Evolutionary conservation across 208 protist species (phyloP).

Genomic region (Leishmania guyanensis): DNA sequence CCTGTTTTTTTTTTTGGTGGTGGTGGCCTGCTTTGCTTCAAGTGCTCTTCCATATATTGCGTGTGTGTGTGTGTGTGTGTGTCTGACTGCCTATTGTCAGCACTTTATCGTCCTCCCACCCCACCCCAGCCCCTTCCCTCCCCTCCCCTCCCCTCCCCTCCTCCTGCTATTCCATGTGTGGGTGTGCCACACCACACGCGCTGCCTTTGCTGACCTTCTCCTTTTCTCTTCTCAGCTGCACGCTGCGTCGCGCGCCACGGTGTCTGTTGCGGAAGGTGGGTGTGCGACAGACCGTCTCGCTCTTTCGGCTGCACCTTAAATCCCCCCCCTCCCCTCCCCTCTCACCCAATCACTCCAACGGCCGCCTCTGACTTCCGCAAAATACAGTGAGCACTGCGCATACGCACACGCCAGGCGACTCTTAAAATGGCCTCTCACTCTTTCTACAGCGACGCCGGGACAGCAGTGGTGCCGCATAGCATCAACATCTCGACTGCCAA

Average conservation of each 20-base stretch:
- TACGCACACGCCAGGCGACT: too few species aligned
- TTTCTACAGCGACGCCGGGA: slow-evolving; percentile 9
- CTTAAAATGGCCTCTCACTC: slow-evolving; percentile 11
- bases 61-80: too few species aligned
- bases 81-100: too few species aligned
- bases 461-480: slow-evolving; percentile 11
- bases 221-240: neutral
- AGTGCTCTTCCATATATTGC: too few species aligned
- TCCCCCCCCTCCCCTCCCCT: too few species aligned
- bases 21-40: too few species aligned
- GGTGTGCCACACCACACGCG: neutral
- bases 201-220: neutral
- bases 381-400: neutral
- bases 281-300: neutral
- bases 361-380: neutral
- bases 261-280: neutral
- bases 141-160: neutral
- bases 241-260: too few species aligned
- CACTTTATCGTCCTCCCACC: neutral
- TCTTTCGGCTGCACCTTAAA: neutral
- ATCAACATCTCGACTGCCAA: slow-evolving; percentile 22
- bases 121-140: neutral
- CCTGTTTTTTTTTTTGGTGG: too few species aligned
- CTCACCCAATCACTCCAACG: neutral
- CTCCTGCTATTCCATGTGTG: neutral